Conservation (phyloP, 345 rosid genomes). For the Murraya koenigii region DNA sequence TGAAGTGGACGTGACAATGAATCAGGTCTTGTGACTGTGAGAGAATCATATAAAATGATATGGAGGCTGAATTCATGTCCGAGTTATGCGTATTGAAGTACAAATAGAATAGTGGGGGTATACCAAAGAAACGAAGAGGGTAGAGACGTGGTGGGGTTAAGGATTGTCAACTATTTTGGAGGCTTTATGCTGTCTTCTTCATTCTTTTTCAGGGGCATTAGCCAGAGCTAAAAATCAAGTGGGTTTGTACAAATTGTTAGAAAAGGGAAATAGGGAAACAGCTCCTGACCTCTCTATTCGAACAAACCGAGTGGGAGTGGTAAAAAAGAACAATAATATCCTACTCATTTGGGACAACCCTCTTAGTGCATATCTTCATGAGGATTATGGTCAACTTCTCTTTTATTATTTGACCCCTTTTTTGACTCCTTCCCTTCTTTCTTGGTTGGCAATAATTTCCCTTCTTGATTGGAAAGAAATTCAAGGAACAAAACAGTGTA, state of each 20-base stretch:
- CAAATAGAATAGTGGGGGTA: not conserved
- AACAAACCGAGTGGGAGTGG: slow-evolving; percentile 19
- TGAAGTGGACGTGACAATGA: not conserved
- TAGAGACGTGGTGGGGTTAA: slow-evolving; percentile 25
- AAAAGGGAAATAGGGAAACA: not conserved
- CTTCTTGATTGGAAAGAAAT: not conserved
- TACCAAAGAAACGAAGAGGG: not conserved
- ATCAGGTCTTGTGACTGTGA: slow-evolving; percentile 7
- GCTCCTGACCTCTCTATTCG: slow-evolving; percentile 7
- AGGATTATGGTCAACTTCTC: slow-evolving; percentile 32
- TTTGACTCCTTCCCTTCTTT: not conserved
- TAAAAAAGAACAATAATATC: slow-evolving; percentile 35
- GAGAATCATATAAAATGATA: not conserved
- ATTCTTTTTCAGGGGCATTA: slow-evolving; percentile 16
- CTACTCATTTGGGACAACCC: slow-evolving; percentile 41
- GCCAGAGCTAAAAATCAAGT: slow-evolving; percentile 18
- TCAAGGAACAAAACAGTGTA: not conserved
- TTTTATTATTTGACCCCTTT: slow-evolving; percentile 29
- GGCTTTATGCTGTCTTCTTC: slow-evolving; percentile 26
- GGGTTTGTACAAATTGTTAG: slow-evolving; percentile 13
- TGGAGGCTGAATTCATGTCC: slow-evolving; percentile 11
- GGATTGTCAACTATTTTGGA: slow-evolving; percentile 35
- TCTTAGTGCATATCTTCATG: slow-evolving; percentile 23
- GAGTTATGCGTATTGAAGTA: slow-evolving; percentile 4
- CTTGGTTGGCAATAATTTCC: not conserved